Evolutionary conservation across 2,329 filamentous ascomycete species (phyloP), one percentile per base, ranked within the genome.

Genomic region (Fusarium nurragi): DNA sequence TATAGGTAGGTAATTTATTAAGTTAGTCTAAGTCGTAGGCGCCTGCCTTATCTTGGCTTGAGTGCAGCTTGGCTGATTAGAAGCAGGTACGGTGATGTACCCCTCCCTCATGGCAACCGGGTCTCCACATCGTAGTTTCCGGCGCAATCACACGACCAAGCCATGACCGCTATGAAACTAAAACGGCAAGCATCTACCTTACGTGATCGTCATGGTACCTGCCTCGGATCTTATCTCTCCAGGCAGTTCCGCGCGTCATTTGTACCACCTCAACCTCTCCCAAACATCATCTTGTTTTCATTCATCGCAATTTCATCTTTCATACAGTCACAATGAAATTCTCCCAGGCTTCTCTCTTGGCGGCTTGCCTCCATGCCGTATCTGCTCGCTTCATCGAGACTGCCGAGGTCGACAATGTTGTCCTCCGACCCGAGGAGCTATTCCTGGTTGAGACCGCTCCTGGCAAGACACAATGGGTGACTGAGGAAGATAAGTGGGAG

Each of bases 401-500:
- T 28, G 75, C 77, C 65, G 85, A 88, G 70, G 73, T 67, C 56
- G 78, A 86, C 69, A 80, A 81, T 64, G 78, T 86, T 63, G 77
- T 83, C 56, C 79, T 87, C 54, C 76, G 82, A 38, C 66, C 67
- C 43, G 68, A 72, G 30, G 72, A 76, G 60, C 66, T 68, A 69
- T 95, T 86, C 76, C 83, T 97, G 43, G 88, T 99, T 65, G 94
- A 98, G 81, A 83, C 95, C 23, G 85, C 87, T n/a, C 93, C 93
- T 5, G 93, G 91, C 54, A 85, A 94, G 75, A 94, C 89, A 22
- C 82, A 85, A 83, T 95, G 92, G 91, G 90, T 97, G 28, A 96
- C 92, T 0, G 94, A 98, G 73, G 92, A 97, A 32, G 89, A 97
- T 80, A 99, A 98, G 79, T 97, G 94, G 93, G 88, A 90, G 77